These are phyloP conservation scores for Alternaria arbusti DNA, from an alignment of 2,329 filamentous ascomycete genomes.

Conservation along the genomic window DNA sequence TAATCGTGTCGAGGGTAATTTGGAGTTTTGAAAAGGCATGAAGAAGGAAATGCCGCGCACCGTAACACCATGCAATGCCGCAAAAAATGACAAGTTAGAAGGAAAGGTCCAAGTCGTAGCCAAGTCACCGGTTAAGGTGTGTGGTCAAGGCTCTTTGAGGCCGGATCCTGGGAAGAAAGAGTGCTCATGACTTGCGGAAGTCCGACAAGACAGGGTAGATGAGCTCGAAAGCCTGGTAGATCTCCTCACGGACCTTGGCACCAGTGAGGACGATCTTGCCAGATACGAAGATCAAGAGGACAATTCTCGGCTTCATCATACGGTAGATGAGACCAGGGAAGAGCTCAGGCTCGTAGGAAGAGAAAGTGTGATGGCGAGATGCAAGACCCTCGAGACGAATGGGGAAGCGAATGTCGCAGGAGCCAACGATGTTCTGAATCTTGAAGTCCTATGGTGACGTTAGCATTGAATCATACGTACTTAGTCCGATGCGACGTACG, in stretches of 20 bases:
- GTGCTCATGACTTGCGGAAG: slow-evolving; percentile 66
- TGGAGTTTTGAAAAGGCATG: slow-evolving; percentile 36
- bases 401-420: slow-evolving; percentile 99
- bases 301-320: slow-evolving; percentile 99
- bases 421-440: slow-evolving; percentile 95
- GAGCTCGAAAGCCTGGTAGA: slow-evolving; percentile 58
- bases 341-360: slow-evolving; percentile 93
- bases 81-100: slow-evolving; percentile 34
- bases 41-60: slow-evolving; percentile 31
- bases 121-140: slow-evolving; percentile 7
- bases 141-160: slow-evolving; percentile 8
- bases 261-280: slow-evolving; percentile 98
- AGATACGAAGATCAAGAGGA: slow-evolving; percentile 95
- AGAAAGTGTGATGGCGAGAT: slow-evolving; percentile 95
- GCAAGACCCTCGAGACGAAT: slow-evolving; percentile 96
- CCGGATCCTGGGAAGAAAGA: neutral
- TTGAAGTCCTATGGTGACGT: slow-evolving; percentile 75
- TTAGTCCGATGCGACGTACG: slow-evolving; percentile 31
- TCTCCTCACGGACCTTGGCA: slow-evolving; percentile 97
- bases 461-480: slow-evolving; percentile 21
- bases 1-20: slow-evolving; percentile 36
- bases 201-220: slow-evolving; percentile 52
- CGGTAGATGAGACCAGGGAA: slow-evolving; percentile 99
- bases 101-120: slow-evolving; percentile 17
- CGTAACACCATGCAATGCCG: slow-evolving; percentile 51